Evolutionary conservation across 2,329 filamentous ascomycete species (phyloP).

Genomic region (Botryotinia globosa): DNA sequence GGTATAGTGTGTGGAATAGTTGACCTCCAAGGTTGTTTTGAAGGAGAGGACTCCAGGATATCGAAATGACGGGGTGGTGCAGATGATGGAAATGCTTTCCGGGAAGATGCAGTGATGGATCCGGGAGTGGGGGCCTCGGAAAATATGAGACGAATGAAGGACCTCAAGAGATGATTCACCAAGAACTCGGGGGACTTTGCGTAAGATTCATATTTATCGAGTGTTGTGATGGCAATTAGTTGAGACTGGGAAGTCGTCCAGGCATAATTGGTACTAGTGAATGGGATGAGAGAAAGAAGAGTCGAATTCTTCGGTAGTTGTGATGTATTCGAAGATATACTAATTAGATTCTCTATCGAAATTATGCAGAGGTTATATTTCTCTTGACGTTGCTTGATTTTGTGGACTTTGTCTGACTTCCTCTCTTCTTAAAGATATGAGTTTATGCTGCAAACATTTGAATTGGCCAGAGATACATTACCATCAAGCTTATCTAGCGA

Average conservation of each 20-base stretch:
- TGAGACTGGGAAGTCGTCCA: slow-evolving; percentile 43
- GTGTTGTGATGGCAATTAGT: slow-evolving; percentile 37
- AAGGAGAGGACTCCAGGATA: slow-evolving; percentile 41
- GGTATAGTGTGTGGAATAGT: slow-evolving; percentile 50
- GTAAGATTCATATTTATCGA: slow-evolving; percentile 34
- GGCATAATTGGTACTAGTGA: slow-evolving; percentile 37
- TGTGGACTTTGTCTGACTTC: not conserved
- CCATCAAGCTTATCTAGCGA: slow-evolving; percentile 31
- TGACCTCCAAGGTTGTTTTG: slow-evolving; percentile 61
- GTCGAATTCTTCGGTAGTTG: slow-evolving; percentile 15
- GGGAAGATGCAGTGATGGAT: slow-evolving; percentile 55
- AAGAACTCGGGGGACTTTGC: slow-evolving; percentile 42
- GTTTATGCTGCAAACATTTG: not conserved
- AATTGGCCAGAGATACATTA: slow-evolving; percentile 4
- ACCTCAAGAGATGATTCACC: slow-evolving; percentile 55
- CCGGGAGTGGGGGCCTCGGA: slow-evolving; percentile 49
- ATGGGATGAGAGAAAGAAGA: slow-evolving; percentile 40
- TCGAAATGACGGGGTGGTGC: slow-evolving; percentile 41
- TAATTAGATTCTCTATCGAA: slow-evolving; percentile 21
- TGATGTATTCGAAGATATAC: not conserved
- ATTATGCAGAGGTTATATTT: slow-evolving; percentile 27
- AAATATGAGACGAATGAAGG: slow-evolving; percentile 67
- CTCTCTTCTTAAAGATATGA: not conserved
- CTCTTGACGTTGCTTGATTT: slow-evolving; percentile 21
- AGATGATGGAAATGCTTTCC: slow-evolving; percentile 49